A percentile compares a stretch with the other conserved stretches of the same genome.
Evolutionary conservation across 352 stramenopile genomes (phyloP).

Genomic region (Phytophthora fragariae): DNA sequence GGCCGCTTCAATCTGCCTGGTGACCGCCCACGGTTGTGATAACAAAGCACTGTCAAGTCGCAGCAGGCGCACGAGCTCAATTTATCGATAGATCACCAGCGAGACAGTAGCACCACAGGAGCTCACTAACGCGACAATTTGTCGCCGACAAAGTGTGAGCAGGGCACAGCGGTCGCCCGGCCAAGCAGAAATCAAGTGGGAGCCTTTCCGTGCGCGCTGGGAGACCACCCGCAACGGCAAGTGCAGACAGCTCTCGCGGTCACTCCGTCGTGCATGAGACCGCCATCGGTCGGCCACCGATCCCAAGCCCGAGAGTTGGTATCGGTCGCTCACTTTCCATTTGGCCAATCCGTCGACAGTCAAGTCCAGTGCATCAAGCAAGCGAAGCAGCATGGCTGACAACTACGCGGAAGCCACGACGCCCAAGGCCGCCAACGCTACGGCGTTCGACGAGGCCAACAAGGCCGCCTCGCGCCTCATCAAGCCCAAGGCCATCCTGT

Average conservation of each 20-base stretch:
- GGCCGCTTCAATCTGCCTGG: conserved; percentile 18
- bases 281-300: neutral
- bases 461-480: conserved; percentile 15
- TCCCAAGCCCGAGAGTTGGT: neutral
- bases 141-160: neutral
- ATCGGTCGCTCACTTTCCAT: conserved; percentile 23
- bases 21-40: conserved; percentile 8
- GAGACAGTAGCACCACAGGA: conserved; percentile 7
- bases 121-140: neutral
- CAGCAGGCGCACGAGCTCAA: conserved; percentile 1
- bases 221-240: neutral
- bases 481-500: conserved; percentile 22
- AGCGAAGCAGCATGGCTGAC: conserved; percentile 15
- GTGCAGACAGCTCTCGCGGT: neutral
- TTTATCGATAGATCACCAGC: neutral
- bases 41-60: conserved; percentile 17
- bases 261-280: neutral
- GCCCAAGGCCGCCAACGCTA: conserved; percentile 5
- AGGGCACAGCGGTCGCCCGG: neutral
- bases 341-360: conserved; percentile 8
- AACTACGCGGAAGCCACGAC: conserved; percentile 23
- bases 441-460: conserved; percentile 24
- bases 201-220: conserved; percentile 7
- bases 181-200: conserved; percentile 34
- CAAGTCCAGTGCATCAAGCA: conserved; percentile 17